Evolutionary conservation across 805 yeast species (phyloP), one percentile per base, ranked within the genome.

Genomic region (Starmerella vitae): DNA sequence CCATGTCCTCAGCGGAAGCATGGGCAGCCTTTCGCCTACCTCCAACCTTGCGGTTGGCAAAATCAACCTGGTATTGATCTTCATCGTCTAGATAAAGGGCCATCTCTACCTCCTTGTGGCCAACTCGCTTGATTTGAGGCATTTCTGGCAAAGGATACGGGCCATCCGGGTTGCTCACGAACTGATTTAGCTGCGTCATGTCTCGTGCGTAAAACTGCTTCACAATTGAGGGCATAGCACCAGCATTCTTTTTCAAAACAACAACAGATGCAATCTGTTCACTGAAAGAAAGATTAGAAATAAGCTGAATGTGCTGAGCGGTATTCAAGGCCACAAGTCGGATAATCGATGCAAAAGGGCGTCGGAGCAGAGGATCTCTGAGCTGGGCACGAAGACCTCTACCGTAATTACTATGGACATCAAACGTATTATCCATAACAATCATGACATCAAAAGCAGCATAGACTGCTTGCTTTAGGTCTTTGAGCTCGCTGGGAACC

Each of bases 81-180:
- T 38, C 49, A 26, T 40, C 47, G 33, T 43, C 47, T 8, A 43
- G 37, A 18, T 41, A 43, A 12, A 39, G 45, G n/a, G 43, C 77
- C 50, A 71, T 69, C 53, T 85, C 94, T 17, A 85, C 93, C 56
- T 85, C 95, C 46, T 64, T 63, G 1, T 86, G 68, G 3, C 70
- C 69, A 51, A 72, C 84, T 30, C 65, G 64, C 2, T 78, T 74
- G 4, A 84, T 72, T 2, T 65, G 54, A 2, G 83, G 70, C 45
- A 81, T 62, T 34, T 78, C 82, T 0, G 94, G 91, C 31, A 85
- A 61, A 3, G 86, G 88, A 94, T 94, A 85, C 5, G 70, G 64
- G 5, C 42, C 45, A 13, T 41, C 59, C 48, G 54, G 63, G 31
- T 70, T 60, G 30, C 65, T 65, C 25, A 83, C 62, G 76, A 86